phyloP scores from a whole-genome alignment of 108 stramenopile genomes.

The Seminavis robusta region DNA sequence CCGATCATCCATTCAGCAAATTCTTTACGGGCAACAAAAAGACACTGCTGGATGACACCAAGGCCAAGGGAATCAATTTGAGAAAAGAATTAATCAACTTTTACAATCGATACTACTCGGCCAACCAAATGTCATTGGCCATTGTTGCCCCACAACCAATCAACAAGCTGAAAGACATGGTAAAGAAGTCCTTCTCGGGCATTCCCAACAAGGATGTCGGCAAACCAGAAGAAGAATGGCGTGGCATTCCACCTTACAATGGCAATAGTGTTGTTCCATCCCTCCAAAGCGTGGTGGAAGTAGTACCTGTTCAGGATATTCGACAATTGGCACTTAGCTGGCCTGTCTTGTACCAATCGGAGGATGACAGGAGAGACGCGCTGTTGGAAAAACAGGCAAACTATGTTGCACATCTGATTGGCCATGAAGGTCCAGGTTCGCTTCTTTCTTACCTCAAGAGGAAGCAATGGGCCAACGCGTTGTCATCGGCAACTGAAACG shows the following conservation, averaged over 20 bases:
- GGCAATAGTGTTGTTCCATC: conserved; percentile 51
- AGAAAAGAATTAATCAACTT: conserved; percentile 88
- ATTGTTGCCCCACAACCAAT: conserved; percentile 82
- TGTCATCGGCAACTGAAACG: conserved; percentile 40
- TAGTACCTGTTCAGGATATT: conserved; percentile 78
- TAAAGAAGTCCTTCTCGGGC: conserved; percentile 58
- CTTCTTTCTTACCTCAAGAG: conserved; percentile 76
- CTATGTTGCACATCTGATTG: conserved; percentile 77
- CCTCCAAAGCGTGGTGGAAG: conserved; percentile 52
- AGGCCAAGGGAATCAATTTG: conserved; percentile 62
- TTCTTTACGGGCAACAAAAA: conserved; percentile 94
- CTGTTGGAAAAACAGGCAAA: conserved; percentile 57
- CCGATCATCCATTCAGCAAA: conserved; percentile 85
- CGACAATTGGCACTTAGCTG: conserved; percentile 73
- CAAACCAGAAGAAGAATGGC: conserved; percentile 70
- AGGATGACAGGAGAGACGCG: conserved; percentile 39
- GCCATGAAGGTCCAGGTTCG: conserved; percentile 87
- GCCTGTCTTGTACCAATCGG: conserved; percentile 66
- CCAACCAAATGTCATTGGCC: conserved; percentile 91
- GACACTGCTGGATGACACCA: conserved; percentile 71
- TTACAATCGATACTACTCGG: conserved; percentile 84
- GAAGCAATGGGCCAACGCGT: conserved; percentile 75
- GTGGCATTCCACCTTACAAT: conserved; percentile 47
- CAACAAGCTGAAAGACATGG: conserved; percentile 66
- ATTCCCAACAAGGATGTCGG: conserved; percentile 62